These are phyloP conservation scores for Spathaspora girioi DNA, from an alignment of 805 yeast species.

Conservation along the genomic window DNA sequence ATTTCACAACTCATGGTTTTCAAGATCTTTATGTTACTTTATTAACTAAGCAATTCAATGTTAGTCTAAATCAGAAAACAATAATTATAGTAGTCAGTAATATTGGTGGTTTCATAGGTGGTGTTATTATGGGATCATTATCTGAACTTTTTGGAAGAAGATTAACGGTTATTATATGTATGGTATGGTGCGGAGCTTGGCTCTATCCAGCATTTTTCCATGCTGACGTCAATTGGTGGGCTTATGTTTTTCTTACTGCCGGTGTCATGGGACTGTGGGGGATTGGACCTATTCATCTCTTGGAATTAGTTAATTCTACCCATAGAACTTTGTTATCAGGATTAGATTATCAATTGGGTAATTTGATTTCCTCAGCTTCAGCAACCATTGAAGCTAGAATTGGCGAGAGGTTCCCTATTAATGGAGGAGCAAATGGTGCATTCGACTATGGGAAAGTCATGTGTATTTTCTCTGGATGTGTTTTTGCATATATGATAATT, in stretches of 20 bases:
- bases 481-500: slow-evolving; percentile 48
- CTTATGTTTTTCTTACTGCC: slow-evolving; percentile 51
- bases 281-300: slow-evolving; percentile 57
- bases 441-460: slow-evolving; percentile 57
- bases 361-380: slow-evolving; percentile 61
- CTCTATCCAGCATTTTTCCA: slow-evolving; percentile 38
- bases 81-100: slow-evolving; percentile 38
- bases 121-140: slow-evolving; percentile 43
- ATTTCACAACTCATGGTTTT: slow-evolving; percentile 40
- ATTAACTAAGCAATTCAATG: slow-evolving; percentile 29
- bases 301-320: slow-evolving; percentile 60
- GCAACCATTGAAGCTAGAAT: slow-evolving; percentile 65
- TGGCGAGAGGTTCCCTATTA: slow-evolving; percentile 46
- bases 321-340: slow-evolving; percentile 62
- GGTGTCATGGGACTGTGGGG: slow-evolving; percentile 73
- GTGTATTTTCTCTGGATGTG: slow-evolving; percentile 67
- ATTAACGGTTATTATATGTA: slow-evolving; percentile 27
- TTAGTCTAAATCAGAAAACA: slow-evolving; percentile 28
- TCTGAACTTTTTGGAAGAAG: slow-evolving; percentile 36
- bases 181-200: slow-evolving; percentile 34
- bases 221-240: slow-evolving; percentile 17
- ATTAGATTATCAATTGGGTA: slow-evolving; percentile 64
- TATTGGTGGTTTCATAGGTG: slow-evolving; percentile 39
- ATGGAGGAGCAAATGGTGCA: slow-evolving; percentile 15
- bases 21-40: slow-evolving; percentile 42